Percentiles rank a stretch among this genome's conserved stretches.
phyloP scores from a whole-genome alignment of 805 yeast species.

The Cyberlindnera suaveolens region DNA sequence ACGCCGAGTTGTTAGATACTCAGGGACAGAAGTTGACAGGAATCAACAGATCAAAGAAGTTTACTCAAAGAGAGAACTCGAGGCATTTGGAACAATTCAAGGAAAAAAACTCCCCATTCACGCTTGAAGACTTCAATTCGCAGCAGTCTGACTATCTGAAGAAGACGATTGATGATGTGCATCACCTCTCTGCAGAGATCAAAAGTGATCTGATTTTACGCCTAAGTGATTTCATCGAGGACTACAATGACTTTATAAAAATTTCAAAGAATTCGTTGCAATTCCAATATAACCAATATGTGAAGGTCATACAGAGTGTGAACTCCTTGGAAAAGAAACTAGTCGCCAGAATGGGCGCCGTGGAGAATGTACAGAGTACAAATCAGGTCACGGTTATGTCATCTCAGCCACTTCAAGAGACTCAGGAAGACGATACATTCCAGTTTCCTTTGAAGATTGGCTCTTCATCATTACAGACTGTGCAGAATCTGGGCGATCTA shows the following conservation, averaged over 20 bases:
- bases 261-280: conserved; percentile 7
- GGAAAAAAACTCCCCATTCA: too few species aligned
- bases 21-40: conserved; percentile 10
- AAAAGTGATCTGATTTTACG: conserved; percentile 12
- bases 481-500: conserved; percentile 11
- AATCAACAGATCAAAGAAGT: background rate
- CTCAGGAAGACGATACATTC: conserved; percentile 16
- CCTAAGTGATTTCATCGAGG: conserved; percentile 20
- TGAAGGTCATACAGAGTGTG: conserved; percentile 5
- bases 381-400: background rate
- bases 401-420: conserved; percentile 3
- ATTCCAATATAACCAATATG: conserved; percentile 9
- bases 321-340: conserved; percentile 10
- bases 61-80: too few species aligned
- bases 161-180: conserved; percentile 4
- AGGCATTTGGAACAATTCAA: too few species aligned
- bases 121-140: background rate
- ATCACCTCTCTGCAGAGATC: conserved; percentile 5
- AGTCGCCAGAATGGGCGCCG: conserved; percentile 6
- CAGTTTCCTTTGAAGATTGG: conserved; percentile 22
- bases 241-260: conserved; percentile 11
- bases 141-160: conserved; percentile 5
- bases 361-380: conserved; percentile 11
- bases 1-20: conserved; percentile 13
- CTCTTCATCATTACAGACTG: conserved; percentile 4